Evolutionary conservation across 208 protist genomes (phyloP).

Genomic region (Leishmania mexicana): DNA sequence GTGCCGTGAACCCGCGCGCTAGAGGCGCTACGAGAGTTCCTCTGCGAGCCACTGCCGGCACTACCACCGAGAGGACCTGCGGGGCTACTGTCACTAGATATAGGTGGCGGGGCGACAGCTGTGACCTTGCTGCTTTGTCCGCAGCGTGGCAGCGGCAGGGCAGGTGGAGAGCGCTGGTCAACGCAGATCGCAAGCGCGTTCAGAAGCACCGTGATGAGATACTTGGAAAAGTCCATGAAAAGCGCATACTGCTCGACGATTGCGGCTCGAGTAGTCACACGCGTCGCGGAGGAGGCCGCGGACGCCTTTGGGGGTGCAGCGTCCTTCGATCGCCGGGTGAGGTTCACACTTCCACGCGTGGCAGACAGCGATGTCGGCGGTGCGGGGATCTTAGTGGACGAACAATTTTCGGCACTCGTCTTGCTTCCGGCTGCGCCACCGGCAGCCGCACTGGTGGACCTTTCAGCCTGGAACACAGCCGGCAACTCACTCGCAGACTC

Average conservation of each 20-base stretch:
- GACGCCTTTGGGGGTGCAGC: not conserved
- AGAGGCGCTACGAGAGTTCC: not conserved
- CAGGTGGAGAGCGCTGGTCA: conserved; percentile 18
- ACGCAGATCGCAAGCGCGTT: conserved; percentile 33
- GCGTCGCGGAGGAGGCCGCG: not conserved
- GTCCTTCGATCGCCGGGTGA: not conserved
- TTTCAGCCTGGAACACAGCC: conserved; percentile 3
- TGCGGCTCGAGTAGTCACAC: not conserved
- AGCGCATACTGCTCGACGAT: conserved; percentile 10
- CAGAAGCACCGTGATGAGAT: conserved; percentile 21
- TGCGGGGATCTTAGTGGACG: not conserved
- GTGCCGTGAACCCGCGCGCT: not conserved
- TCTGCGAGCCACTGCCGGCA: not conserved
- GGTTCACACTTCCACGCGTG: not conserved
- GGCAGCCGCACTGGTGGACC: not conserved
- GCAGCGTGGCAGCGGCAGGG: conserved; percentile 10
- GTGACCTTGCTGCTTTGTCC: not conserved
- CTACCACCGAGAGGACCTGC: not conserved
- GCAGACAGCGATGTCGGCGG: not conserved
- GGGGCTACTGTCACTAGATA: not conserved
- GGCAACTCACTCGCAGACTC: conserved; percentile 14
- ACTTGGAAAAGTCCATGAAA: conserved; percentile 32
- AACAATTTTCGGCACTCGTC: not conserved
- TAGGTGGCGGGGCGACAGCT: not conserved
- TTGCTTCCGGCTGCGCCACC: conserved; percentile 1